Evolutionary conservation across 2,329 filamentous ascomycete species (phyloP), one percentile per base, ranked within the genome.

Genomic region (Atkinsonella texensis): DNA sequence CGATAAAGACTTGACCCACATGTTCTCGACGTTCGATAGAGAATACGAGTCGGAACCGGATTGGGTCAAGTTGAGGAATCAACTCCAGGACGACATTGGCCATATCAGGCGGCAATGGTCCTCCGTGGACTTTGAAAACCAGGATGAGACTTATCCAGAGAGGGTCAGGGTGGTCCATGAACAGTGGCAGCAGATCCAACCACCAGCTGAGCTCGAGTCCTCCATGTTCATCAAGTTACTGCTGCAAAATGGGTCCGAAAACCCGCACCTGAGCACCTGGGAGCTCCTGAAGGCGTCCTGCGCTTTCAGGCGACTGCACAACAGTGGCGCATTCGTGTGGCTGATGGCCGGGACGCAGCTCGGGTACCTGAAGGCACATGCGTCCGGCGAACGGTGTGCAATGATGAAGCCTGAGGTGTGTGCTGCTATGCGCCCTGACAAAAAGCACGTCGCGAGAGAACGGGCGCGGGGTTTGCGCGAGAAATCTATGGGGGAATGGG

Each of bases 271-370:
- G 11, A 70, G 67, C 28, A 60, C 56, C 3, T 81, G 75, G 76
- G 66, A 69, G 3, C 60, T 76, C 2, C 61, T 80, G 15, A 76
- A 76, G 52, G 77, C 77, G 0, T 77, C 75, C 1, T 65, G 64
- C 3, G 62, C 68, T 3, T 79, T 76, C 59, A 70, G 69, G 42
- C 41, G 64, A n/a, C 38, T 65, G 69, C 55, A 48, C 53, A 0
- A 35, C 15, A 4, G 0, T 53, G 48, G 0, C 52, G 62, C 42
- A 0, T 72, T 79, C 49, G 59, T 67, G 1, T 80, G 75, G 74
- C 61, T 61, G 11, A 68, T 80, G 54, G 71, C 71, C 0, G 76
- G 76, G 0, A 64, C 62, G 1, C 75, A 80, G 58, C 65, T 80
- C 2, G 70, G 67, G 8, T 61, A 61, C 35, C 65, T 80, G 53